phyloP scores from a whole-genome alignment of 768 basidiomycete species.

The Suillus brevipes region DNA sequence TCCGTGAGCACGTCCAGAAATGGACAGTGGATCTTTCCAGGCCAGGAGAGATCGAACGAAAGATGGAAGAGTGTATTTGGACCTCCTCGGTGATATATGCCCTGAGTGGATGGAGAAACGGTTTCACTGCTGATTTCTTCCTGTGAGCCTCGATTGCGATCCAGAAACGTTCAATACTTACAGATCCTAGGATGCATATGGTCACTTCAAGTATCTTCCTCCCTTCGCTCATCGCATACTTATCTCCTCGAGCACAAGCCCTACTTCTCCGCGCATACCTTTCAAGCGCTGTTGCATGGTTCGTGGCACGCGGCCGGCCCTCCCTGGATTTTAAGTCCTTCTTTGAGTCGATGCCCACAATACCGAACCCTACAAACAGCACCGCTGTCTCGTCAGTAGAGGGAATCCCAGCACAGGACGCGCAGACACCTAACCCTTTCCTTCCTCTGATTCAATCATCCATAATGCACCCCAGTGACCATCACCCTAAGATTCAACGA shows the following conservation, averaged over 20 bases:
- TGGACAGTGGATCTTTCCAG: slow-evolving; percentile 45
- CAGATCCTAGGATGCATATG: slow-evolving; percentile 28
- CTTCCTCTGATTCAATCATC: slow-evolving; percentile 40
- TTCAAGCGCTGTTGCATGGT: slow-evolving; percentile 23
- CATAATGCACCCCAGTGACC: slow-evolving; percentile 37
- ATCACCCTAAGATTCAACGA: slow-evolving; percentile 35
- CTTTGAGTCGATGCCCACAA: slow-evolving; percentile 15
- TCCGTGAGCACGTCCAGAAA: slow-evolving; percentile 30
- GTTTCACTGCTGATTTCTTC: slow-evolving; percentile 49
- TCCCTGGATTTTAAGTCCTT: slow-evolving; percentile 32
- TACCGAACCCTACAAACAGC: not conserved
- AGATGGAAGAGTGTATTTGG: slow-evolving; percentile 67
- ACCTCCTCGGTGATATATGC: slow-evolving; percentile 53
- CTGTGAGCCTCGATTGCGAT: slow-evolving; percentile 36
- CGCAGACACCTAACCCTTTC: slow-evolving; percentile 39
- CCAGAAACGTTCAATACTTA: not conserved
- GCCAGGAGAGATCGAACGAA: slow-evolving; percentile 44
- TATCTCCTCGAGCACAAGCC: slow-evolving; percentile 21
- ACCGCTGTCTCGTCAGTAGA: not conserved
- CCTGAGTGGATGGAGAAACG: slow-evolving; percentile 52
- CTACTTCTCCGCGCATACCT: slow-evolving; percentile 34
- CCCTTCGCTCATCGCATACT: slow-evolving; percentile 22
- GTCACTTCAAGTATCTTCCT: slow-evolving; percentile 34
- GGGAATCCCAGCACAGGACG: slow-evolving; percentile 2
- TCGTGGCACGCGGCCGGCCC: slow-evolving; percentile 32